These are phyloP conservation scores for Thelephora aurantiotincta DNA, from an alignment of 768 basidiomycete genomes.

Conservation along the genomic window DNA sequence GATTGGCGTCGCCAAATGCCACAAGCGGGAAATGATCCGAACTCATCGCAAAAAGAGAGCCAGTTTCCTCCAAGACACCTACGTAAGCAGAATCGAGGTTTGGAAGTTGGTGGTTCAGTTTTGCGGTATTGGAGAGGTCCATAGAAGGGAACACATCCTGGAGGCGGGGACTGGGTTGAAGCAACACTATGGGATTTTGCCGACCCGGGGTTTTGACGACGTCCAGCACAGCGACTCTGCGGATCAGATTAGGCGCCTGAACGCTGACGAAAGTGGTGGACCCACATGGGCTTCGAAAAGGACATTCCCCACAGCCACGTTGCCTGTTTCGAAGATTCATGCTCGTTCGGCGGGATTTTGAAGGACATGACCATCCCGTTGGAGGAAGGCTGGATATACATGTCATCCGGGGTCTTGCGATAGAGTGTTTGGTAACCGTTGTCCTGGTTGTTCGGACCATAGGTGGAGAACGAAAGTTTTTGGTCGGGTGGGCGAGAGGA, in stretches of 20 bases:
- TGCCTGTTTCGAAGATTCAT: constrained; percentile 19
- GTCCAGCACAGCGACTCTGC: constrained; percentile 75
- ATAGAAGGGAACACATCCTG: constrained; percentile 51
- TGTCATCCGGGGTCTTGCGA: constrained; percentile 59
- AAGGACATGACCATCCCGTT: constrained; percentile 73
- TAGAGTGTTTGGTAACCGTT: constrained; percentile 59
- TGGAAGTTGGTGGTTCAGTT: constrained; percentile 26
- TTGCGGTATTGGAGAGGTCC: constrained; percentile 17
- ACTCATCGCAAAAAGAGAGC: constrained; percentile 77
- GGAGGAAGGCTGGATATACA: constrained; percentile 70
- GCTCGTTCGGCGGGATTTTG: constrained; percentile 22
- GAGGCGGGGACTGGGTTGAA: constrained; percentile 73
- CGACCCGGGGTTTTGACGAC: constrained; percentile 36
- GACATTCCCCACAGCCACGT: constrained; percentile 41
- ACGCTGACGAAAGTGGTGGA: background rate
- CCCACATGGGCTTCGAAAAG: constrained; percentile 60
- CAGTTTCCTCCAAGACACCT: constrained; percentile 57
- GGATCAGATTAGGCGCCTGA: constrained; percentile 2
- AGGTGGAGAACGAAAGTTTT: constrained; percentile 80
- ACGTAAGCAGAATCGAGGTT: constrained; percentile 64
- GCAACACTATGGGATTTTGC: constrained; percentile 61
- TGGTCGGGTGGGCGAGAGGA: constrained; percentile 39
- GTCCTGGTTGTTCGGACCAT: constrained; percentile 87
- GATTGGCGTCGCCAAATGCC: constrained; percentile 41
- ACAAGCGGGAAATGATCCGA: constrained; percentile 73